phyloP scores from a whole-genome alignment of 1,284 basidiomycete genomes.

The Phlebopus sp. region DNA sequence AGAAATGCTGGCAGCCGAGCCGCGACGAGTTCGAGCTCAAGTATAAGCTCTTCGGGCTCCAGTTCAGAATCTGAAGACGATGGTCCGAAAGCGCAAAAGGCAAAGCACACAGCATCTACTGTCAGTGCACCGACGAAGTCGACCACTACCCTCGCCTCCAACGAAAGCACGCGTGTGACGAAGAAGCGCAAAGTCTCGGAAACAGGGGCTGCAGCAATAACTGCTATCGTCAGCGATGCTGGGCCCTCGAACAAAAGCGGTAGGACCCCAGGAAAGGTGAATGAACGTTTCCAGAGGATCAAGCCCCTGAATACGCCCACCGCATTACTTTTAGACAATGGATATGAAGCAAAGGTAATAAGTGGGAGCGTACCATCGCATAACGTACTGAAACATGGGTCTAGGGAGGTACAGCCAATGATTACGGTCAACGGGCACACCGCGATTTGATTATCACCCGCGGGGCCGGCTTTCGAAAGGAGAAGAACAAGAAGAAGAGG shows the following conservation, averaged over 20 bases:
- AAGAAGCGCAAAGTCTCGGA: conserved; percentile 61
- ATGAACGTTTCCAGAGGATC: conserved; percentile 78
- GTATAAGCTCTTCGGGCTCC: conserved; percentile 17
- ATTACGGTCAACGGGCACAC: conserved; percentile 87
- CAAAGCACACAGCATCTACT: conserved; percentile 4
- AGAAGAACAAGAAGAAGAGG: conserved; percentile 99
- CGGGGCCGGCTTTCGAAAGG: conserved; percentile 94
- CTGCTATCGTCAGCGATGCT: conserved; percentile 32
- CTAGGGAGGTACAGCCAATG: conserved; percentile 50
- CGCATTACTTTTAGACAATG: conserved; percentile 74
- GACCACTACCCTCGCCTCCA: conserved; percentile 1
- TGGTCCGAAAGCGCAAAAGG: neutral
- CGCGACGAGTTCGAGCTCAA: conserved; percentile 9
- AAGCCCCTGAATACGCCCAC: conserved; percentile 65
- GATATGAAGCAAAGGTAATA: conserved; percentile 78
- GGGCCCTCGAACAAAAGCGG: conserved; percentile 6
- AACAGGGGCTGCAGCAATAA: conserved; percentile 48
- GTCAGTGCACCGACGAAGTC: conserved; percentile 4
- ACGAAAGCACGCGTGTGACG: conserved; percentile 31
- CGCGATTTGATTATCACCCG: conserved; percentile 90
- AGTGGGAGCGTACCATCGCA: conserved; percentile 17
- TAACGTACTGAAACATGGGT: neutral
- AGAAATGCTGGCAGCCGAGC: neutral
- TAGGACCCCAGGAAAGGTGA: conserved; percentile 28
- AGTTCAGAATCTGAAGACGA: conserved; percentile 26